Evolutionary conservation across 768 basidiomycete species (phyloP), one percentile per base, ranked within the genome.

Genomic region (Leccinum disarticulatum): DNA sequence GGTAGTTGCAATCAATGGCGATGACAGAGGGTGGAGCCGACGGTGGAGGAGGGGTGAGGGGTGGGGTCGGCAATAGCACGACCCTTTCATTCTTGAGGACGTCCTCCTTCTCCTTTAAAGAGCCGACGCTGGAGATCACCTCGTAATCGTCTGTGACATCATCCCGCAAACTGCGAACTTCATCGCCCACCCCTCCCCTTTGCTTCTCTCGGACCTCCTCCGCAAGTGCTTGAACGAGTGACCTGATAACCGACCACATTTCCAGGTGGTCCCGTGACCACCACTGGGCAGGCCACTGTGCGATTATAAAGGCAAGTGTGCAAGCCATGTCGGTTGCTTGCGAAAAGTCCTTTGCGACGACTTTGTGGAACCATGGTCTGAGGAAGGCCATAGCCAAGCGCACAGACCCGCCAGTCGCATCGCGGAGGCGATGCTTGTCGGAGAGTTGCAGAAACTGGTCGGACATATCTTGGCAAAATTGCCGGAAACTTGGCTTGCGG

Each of bases 391-490:
- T 70, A 1, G 90, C 85, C 48, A 91, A 78, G 53, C 85, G 82
- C 25, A 90, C 85, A 2, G 89, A 84, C 27, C 84, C 84, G 28
- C 80, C 80, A 1, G 88, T 88, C 3, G 87, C 83, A 67, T 89
- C 88, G 35, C 83, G 81, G 57, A 88, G 72, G 30, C 84, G 83
- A 49, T 77, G 76, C 56, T 88, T 86, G 31, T 77, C 64, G 1
- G 84, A 74, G 57, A 83, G 77, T 48, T 75, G 79, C 52, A 85
- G 72, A 74, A 90, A 91, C 31, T 79, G 78, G 51, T 81, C 81
- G 4, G 87, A 82, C 79, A 87, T 84, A 19, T 83, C 82, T 65
- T 83, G 83, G 73, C 88, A 91, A 71, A 91, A 91, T 58, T 83
- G 80, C 46, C 83, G 83, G 73, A 83, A 91, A 69, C 77, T 84